These are phyloP conservation scores for Thielaviopsis euricoi DNA, from an alignment of 2,329 filamentous ascomycete genomes.

Conservation along the genomic window DNA sequence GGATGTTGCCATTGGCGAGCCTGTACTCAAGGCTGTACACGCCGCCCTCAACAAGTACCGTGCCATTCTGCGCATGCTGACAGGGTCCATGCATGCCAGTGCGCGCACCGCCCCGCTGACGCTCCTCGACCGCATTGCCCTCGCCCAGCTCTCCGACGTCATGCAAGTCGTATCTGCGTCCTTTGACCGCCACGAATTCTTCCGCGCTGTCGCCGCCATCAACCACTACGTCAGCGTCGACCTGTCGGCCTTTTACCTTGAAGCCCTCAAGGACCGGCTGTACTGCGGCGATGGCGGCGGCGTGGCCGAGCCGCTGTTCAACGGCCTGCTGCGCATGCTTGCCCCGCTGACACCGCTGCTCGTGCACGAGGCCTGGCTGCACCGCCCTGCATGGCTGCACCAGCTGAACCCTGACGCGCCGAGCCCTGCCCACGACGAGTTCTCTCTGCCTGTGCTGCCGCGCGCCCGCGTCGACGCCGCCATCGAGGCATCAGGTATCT, in stretches of 20 bases:
- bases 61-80: slow-evolving; percentile 75
- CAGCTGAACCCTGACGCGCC: not conserved
- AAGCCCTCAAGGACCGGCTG: slow-evolving; percentile 77
- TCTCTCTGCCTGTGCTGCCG: slow-evolving; percentile 27
- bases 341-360: slow-evolving; percentile 67
- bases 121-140: slow-evolving; percentile 54
- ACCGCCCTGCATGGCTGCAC: slow-evolving; percentile 49
- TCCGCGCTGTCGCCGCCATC: slow-evolving; percentile 55
- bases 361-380: slow-evolving; percentile 76
- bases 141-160: slow-evolving; percentile 54
- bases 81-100: slow-evolving; percentile 53
- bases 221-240: slow-evolving; percentile 72
- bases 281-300: slow-evolving; percentile 66
- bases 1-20: slow-evolving; percentile 68
- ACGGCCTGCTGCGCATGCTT: slow-evolving; percentile 61
- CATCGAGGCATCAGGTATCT: slow-evolving; percentile 14
- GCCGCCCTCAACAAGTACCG: slow-evolving; percentile 71
- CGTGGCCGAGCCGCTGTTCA: slow-evolving; percentile 48
- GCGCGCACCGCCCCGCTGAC: slow-evolving; percentile 36
- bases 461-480: slow-evolving; percentile 22
- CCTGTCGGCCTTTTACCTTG: slow-evolving; percentile 85
- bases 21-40: slow-evolving; percentile 62
- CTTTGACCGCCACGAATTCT: slow-evolving; percentile 63
- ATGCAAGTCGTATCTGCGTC: slow-evolving; percentile 47
- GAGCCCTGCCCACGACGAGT: slow-evolving; percentile 31